These are phyloP conservation scores for Pseudozyma pruni DNA, from an alignment of 1,284 basidiomycete genomes.

Conservation along the genomic window DNA sequence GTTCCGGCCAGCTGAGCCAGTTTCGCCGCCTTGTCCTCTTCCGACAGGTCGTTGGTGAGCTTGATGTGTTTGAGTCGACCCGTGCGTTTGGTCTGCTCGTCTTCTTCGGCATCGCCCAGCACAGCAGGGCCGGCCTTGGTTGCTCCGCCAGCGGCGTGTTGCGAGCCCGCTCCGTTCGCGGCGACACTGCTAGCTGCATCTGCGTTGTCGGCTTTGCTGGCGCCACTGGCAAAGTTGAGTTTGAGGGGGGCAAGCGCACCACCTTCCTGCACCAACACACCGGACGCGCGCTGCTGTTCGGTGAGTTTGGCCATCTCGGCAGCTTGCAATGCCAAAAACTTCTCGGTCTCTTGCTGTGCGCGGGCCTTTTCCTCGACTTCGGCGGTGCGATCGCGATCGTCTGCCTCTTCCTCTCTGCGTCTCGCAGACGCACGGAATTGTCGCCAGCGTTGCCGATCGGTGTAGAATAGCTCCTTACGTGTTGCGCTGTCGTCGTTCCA, in stretches of 20 bases:
- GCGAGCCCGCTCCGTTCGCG: background rate
- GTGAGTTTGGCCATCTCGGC: slow-evolving; percentile 58
- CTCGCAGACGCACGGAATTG: slow-evolving; percentile 38
- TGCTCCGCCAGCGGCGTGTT: background rate
- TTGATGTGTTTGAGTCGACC: slow-evolving; percentile 53
- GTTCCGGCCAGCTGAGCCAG: slow-evolving; percentile 10
- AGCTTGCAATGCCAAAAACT: slow-evolving; percentile 60
- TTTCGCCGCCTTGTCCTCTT: slow-evolving; percentile 23
- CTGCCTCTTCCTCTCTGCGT: slow-evolving; percentile 50
- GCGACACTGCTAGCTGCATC: slow-evolving; percentile 5
- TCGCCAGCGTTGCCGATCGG: slow-evolving; percentile 60
- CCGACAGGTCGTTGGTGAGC: slow-evolving; percentile 37
- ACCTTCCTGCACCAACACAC: slow-evolving; percentile 48
- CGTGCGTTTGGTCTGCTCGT: slow-evolving; percentile 34
- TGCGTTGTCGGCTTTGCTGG: background rate
- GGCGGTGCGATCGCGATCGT: slow-evolving; percentile 42
- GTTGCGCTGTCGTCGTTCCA: slow-evolving; percentile 40
- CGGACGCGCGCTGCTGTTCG: slow-evolving; percentile 55
- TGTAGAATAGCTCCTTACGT: slow-evolving; percentile 50
- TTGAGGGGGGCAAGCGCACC: slow-evolving; percentile 57
- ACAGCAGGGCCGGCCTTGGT: slow-evolving; percentile 12
- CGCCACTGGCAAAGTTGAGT: slow-evolving; percentile 45
- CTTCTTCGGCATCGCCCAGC: slow-evolving; percentile 56
- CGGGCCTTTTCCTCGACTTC: slow-evolving; percentile 42
- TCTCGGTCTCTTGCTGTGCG: slow-evolving; percentile 54